Conservation (phyloP, 75 land plant species). For the Chamaecyparis obtusa region DNA sequence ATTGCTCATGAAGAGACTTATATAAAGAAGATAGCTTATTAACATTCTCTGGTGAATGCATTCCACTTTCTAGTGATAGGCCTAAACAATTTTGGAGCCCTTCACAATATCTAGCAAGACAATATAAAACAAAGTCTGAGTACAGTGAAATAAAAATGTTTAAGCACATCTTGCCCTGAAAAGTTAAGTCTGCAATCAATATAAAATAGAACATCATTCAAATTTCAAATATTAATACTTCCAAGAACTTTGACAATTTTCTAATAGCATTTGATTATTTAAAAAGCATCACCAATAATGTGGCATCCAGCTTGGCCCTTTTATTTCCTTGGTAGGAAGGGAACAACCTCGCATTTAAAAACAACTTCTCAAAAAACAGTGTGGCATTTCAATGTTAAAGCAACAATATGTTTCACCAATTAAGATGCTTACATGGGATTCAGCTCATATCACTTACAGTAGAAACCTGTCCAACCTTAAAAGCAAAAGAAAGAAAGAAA, state of each 20-base stretch:
- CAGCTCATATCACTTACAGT: not conserved
- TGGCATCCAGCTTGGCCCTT: not conserved
- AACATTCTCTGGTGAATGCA: slow-evolving; percentile 48
- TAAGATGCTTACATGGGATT: not conserved
- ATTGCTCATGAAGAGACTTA: slow-evolving; percentile 53
- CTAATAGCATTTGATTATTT: not conserved
- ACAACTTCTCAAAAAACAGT: not conserved
- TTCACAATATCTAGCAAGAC: slow-evolving; percentile 73
- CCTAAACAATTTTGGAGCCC: slow-evolving; percentile 89
- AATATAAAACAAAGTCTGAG: slow-evolving; percentile 6
- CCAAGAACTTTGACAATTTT: not conserved
- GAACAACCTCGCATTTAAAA: not conserved
- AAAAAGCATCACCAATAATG: not conserved
- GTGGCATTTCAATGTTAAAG: not conserved
- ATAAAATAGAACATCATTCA: not conserved
- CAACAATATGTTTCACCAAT: not conserved
- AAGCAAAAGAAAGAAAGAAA: not conserved
- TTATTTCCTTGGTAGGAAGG: not conserved
- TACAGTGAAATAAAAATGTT: not conserved
- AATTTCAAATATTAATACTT: not conserved
- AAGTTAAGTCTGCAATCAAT: not conserved
- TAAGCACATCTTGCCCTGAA: not conserved
- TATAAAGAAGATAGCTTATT: slow-evolving; percentile 56
- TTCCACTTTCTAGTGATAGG: slow-evolving; percentile 46
- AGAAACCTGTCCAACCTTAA: not conserved